Percentiles rank a stretch among this genome's conserved stretches.
Evolutionary conservation across 495 filamentous ascomycete genomes (phyloP).

Genomic region (Xylaria acuta): DNA sequence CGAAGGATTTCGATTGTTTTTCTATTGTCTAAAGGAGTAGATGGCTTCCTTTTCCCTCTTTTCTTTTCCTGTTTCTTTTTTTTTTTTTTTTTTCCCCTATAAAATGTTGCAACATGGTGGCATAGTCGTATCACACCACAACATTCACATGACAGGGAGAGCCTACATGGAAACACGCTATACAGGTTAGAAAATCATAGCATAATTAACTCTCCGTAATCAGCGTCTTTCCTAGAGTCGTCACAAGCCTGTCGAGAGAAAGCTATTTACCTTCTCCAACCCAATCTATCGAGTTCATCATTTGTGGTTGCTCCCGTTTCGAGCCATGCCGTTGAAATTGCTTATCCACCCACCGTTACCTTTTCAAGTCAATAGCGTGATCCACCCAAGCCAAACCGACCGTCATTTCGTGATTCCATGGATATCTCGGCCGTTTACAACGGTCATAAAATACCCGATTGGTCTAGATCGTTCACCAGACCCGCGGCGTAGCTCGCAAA

Average conservation of each 20-base stretch:
- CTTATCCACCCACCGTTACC: slow-evolving; percentile 20
- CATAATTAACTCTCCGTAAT: not conserved
- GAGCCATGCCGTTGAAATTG: slow-evolving; percentile 15
- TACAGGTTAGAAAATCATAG: not conserved
- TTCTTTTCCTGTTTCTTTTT: not conserved
- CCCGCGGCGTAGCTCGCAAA: not conserved
- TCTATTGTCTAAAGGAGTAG: not conserved
- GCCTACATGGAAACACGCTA: not conserved
- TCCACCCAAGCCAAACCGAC: not conserved
- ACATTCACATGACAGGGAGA: not conserved
- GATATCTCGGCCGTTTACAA: slow-evolving; percentile 20
- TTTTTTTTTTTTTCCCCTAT: not conserved
- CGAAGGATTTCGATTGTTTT: not conserved
- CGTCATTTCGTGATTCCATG: slow-evolving; percentile 14
- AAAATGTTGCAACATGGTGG: not conserved
- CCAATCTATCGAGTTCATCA: not conserved
- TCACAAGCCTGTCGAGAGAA: not conserved
- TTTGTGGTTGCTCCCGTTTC: slow-evolving; percentile 2
- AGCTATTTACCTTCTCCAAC: not conserved
- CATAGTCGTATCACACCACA: not conserved
- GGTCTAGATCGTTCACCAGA: slow-evolving; percentile 14
- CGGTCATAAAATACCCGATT: slow-evolving; percentile 25
- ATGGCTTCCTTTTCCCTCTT: not conserved
- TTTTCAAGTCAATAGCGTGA: slow-evolving; percentile 21
- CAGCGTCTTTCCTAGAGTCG: not conserved